Base-by-base conservation (phyloP, 129 eudicot genomes). In the Flaveria robusta region DNA sequence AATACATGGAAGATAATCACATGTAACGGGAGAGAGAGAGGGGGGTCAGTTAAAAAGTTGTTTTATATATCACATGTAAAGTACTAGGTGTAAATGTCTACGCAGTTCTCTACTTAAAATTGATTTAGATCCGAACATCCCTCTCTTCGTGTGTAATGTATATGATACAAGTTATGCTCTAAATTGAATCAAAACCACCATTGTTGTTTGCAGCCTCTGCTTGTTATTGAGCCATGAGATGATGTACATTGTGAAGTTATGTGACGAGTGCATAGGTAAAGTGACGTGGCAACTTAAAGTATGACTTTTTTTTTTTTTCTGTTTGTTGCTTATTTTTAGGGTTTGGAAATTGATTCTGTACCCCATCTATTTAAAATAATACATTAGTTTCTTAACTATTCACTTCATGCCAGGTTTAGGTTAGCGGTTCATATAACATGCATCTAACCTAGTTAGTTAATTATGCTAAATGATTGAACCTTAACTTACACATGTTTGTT, bases 191-290 rank as follows among this genome's bases (percentile, higher is more conserved):
- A 47, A 67, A 59, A 11, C 13, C 31, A 43, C 56, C 9, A 1
- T 54, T 62, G n/a, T 70, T 74, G 10, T 70, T 67, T 90, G 92
- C 96, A 90, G 90, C 92, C 96, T 19, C 69, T 90, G 65, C 77
- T 90, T 82, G 64, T 84, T 71, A 87, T 90, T 66, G 92, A 85
- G 79, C 92, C 96, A 34, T 87, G 88, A 89, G 66, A 24, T 65
- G 88, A 77, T 52, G 63, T 47, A 72, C 16, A 27, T 69, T 18
- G 7, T 22, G 66, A 79, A 31, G 74, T 43, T 76, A 20, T 71
- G 60, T 52, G 58, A 67, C 58, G 81, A 72, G 64, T 74, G 47
- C 56, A 23, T 67, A 77, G 81, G 59, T 77, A 27, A 68, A 70
- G 19, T 62, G 1, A 62, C 20, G 19, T 26, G 67, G 69, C 18